Conservation (phyloP, 352 stramenopile species). For the Phytophthora rubi region DNA sequence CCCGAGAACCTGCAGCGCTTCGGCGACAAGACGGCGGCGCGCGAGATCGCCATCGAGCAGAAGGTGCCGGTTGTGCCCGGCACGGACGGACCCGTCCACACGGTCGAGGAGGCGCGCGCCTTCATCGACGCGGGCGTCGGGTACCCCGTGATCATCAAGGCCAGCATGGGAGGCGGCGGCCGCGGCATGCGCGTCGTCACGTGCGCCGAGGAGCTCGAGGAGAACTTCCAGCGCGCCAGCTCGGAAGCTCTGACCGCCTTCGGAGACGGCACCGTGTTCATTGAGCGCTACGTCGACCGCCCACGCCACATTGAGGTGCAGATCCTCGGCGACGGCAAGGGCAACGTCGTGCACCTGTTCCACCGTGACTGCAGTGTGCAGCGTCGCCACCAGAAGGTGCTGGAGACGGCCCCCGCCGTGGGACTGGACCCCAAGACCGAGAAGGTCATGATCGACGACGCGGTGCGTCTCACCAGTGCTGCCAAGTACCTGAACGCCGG, state of each 20-base stretch:
- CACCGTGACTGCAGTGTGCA: slow-evolving; percentile 99
- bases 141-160: slow-evolving; percentile 98
- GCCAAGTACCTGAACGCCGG: slow-evolving; percentile 97
- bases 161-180: slow-evolving; percentile 96
- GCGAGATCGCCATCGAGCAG: slow-evolving; percentile 90
- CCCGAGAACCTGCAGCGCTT: slow-evolving; percentile 91
- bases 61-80: slow-evolving; percentile 90
- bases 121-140: slow-evolving; percentile 93
- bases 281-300: slow-evolving; percentile 96
- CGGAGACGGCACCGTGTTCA: slow-evolving; percentile 95
- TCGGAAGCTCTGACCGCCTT: slow-evolving; percentile 92
- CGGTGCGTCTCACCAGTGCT: slow-evolving; percentile 89
- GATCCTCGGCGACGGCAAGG: slow-evolving; percentile 95
- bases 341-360: slow-evolving; percentile 95
- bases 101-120: slow-evolving; percentile 84
- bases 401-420: slow-evolving; percentile 94
- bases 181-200: slow-evolving; percentile 96
- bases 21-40: slow-evolving; percentile 90
- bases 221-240: slow-evolving; percentile 89
- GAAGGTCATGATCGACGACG: slow-evolving; percentile 93
- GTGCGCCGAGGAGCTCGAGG: slow-evolving; percentile 80
- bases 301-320: slow-evolving; percentile 98
- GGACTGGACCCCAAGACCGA: slow-evolving; percentile 84
- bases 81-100: slow-evolving; percentile 91
- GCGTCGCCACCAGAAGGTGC: slow-evolving; percentile 97